Evolutionary conservation across 495 filamentous ascomycete species (phyloP).

Genomic region (Jackrogersella minutella): DNA sequence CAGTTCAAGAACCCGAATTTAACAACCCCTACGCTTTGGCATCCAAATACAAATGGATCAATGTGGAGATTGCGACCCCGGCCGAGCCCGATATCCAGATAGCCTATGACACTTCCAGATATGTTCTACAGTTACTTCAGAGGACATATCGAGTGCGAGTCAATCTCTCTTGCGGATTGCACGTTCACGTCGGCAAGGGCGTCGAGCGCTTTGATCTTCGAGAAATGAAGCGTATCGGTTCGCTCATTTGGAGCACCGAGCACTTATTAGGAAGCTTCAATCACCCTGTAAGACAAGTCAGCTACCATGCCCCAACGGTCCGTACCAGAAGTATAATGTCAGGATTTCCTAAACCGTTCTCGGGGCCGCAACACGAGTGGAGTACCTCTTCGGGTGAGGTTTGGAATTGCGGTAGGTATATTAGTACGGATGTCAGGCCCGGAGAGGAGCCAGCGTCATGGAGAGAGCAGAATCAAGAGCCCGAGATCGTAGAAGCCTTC

Average conservation of each 20-base stretch:
- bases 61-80: conserved; percentile 24
- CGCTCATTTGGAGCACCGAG: conserved; percentile 47
- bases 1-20: neutral
- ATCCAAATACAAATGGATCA: conserved; percentile 4
- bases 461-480: neutral
- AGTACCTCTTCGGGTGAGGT: neutral
- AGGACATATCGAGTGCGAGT: conserved; percentile 33
- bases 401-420: neutral
- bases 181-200: conserved; percentile 51
- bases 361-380: neutral
- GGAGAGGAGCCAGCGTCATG: conserved; percentile 22
- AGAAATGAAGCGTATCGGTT: conserved; percentile 41
- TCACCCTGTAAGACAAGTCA: conserved; percentile 13
- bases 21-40: neutral
- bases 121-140: conserved; percentile 23
- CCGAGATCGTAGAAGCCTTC: neutral
- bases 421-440: conserved; percentile 4
- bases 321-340: conserved; percentile 2
- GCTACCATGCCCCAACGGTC: neutral
- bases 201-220: conserved; percentile 32
- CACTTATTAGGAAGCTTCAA: conserved; percentile 45
- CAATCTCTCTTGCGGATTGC: conserved; percentile 45
- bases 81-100: neutral
- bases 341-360: too few species aligned
- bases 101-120: conserved; percentile 11